Percentiles rank a stretch among this genome's conserved stretches.
Conservation (phyloP, 345 rosid species). For the Eucalyptus leucophloia region DNA sequence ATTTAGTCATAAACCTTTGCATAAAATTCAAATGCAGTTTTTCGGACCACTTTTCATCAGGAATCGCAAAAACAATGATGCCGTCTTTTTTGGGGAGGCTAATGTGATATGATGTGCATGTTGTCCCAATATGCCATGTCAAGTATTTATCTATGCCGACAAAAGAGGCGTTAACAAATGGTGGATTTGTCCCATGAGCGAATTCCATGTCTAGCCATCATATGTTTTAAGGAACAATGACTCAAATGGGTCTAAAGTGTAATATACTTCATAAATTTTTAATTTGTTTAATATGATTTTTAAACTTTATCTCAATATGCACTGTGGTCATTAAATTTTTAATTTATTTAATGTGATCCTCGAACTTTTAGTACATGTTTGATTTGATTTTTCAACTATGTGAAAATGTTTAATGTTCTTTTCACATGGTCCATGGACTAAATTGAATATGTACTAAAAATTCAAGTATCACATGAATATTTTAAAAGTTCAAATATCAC, state of each 20-base stretch:
- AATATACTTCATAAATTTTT: too few species aligned
- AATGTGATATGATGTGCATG: not conserved
- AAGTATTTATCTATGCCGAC: not conserved
- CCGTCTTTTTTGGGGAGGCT: not conserved
- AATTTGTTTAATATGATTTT: accelerated
- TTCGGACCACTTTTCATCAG: accelerated
- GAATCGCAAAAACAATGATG: not conserved
- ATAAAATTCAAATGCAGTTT: accelerated
- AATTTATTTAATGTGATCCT: accelerated
- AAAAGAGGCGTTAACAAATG: not conserved
- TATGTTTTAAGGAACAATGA: not conserved
- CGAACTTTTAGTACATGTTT: accelerated
- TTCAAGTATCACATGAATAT: too few species aligned
- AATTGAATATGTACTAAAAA: too few species aligned
- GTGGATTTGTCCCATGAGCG: not conserved
- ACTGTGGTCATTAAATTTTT: accelerated
- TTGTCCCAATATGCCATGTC: not conserved
- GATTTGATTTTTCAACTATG: accelerated
- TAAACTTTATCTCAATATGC: too few species aligned
- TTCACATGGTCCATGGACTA: accelerated
- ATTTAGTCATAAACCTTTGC: accelerated
- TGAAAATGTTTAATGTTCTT: too few species aligned
- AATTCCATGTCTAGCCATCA: not conserved
- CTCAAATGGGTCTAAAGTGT: too few species aligned
- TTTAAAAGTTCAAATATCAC: too few species aligned